Percentiles rank a stretch among this genome's conserved stretches.
Evolutionary conservation across 2,329 filamentous ascomycete genomes (phyloP).

Genomic region (Chaetomium strumarium): DNA sequence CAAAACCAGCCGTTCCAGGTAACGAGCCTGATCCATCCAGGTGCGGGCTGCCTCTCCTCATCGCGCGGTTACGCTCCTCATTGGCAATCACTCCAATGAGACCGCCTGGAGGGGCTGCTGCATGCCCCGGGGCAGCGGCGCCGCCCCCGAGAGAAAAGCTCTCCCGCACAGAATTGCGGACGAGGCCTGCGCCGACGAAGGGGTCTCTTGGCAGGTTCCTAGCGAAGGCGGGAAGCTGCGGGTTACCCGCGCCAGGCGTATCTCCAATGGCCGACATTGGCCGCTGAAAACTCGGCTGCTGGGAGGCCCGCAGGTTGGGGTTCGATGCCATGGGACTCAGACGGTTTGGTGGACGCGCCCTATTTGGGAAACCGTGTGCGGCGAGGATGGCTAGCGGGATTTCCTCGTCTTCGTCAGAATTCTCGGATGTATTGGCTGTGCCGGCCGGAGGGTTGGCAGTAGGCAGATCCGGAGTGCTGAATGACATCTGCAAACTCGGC

Average conservation of each 20-base stretch:
- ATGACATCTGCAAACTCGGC: slow-evolving; percentile 50
- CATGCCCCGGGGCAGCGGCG: slow-evolving; percentile 33
- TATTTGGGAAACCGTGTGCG: slow-evolving; percentile 81
- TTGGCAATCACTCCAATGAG: slow-evolving; percentile 82
- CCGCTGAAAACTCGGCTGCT: slow-evolving; percentile 42
- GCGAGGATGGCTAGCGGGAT: slow-evolving; percentile 80
- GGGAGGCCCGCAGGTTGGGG: slow-evolving; percentile 59
- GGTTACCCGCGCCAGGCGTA: slow-evolving; percentile 34
- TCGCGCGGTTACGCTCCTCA: slow-evolving; percentile 72
- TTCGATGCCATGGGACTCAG: slow-evolving; percentile 61
- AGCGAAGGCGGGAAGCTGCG: slow-evolving; percentile 72
- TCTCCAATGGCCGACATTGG: slow-evolving; percentile 55
- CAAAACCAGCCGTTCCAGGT: slow-evolving; percentile 36
- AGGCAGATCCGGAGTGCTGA: slow-evolving; percentile 57
- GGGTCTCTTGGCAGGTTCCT: slow-evolving; percentile 77
- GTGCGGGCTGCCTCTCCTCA: slow-evolving; percentile 73
- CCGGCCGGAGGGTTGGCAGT: slow-evolving; percentile 29
- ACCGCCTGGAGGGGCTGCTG: slow-evolving; percentile 60
- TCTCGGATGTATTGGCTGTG: slow-evolving; percentile 38
- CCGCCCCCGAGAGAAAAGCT: slow-evolving; percentile 65
- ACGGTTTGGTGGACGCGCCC: slow-evolving; percentile 66
- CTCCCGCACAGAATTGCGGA: slow-evolving; percentile 67
- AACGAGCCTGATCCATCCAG: slow-evolving; percentile 44
- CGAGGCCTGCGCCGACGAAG: slow-evolving; percentile 72
- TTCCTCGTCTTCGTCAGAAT: slow-evolving; percentile 77